These are phyloP conservation scores for Boletus subcaerulescens DNA, from an alignment of 768 basidiomycete species.

Conservation along the genomic window DNA sequence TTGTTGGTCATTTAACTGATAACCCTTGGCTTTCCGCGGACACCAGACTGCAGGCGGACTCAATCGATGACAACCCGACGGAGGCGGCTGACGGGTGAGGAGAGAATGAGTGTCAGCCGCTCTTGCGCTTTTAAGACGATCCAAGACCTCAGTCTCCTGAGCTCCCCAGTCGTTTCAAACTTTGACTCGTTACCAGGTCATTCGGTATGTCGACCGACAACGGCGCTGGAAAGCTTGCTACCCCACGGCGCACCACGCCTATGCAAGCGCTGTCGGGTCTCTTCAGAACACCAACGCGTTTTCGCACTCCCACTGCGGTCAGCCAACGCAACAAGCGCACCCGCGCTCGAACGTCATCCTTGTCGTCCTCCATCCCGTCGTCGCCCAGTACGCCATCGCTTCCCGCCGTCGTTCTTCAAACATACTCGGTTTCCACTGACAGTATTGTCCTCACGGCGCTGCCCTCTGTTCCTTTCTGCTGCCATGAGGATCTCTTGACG, in stretches of 20 bases:
- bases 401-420: slow-evolving; percentile 56
- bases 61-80: not conserved
- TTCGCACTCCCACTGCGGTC: slow-evolving; percentile 19
- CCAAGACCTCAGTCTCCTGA: not conserved
- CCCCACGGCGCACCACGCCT: slow-evolving; percentile 11
- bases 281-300: slow-evolving; percentile 24
- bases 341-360: slow-evolving; percentile 7
- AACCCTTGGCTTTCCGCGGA: not conserved
- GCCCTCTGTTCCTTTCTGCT: slow-evolving; percentile 60
- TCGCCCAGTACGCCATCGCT: slow-evolving; percentile 6
- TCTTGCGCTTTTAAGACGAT: not conserved
- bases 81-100: slow-evolving; percentile 5
- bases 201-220: slow-evolving; percentile 9
- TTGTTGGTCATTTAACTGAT: too few species aligned
- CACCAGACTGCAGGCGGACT: not conserved
- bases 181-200: not conserved
- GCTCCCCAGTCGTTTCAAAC: not conserved
- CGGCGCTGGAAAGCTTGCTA: not conserved
- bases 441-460: slow-evolving; percentile 65
- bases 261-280: slow-evolving; percentile 17
- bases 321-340: slow-evolving; percentile 21
- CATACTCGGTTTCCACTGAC: slow-evolving; percentile 46
- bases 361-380: slow-evolving; percentile 8
- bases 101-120: slow-evolving; percentile 8
- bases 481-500: slow-evolving; percentile 66